Evolutionary conservation across 2,329 filamentous ascomycete species (phyloP).

Genomic region (Pseudogymnoascus sp.): DNA sequence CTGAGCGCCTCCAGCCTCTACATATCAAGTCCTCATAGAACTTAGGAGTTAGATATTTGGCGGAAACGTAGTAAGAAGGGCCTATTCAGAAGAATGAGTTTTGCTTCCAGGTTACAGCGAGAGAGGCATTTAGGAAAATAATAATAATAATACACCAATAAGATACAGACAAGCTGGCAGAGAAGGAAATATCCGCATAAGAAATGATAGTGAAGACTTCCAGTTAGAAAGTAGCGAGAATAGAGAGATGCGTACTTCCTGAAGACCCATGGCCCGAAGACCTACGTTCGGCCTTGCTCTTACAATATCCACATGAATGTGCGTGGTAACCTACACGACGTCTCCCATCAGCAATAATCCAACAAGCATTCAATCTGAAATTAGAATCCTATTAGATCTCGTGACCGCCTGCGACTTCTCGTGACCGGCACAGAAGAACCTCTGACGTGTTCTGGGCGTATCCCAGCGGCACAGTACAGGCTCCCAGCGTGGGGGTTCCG

Average conservation of each 20-base stretch:
- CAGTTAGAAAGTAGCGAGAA: not conserved
- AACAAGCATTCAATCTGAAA: not conserved
- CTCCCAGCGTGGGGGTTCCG: not conserved
- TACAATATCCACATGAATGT: constrained; percentile 22
- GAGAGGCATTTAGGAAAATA: not conserved
- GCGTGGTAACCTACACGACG: not conserved
- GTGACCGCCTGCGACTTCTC: not conserved
- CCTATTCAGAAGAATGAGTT: constrained; percentile 37
- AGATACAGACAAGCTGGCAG: not conserved
- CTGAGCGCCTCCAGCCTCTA: constrained; percentile 70
- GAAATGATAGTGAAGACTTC: not conserved
- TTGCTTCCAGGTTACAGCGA: not conserved
- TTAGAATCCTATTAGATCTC: not conserved
- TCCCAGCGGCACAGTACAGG: not conserved
- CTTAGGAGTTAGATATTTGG: constrained; percentile 50
- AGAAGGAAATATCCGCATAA: not conserved
- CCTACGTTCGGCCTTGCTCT: constrained; percentile 19
- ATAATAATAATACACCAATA: not conserved
- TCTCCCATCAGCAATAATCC: not conserved
- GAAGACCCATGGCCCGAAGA: not conserved
- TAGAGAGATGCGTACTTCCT: not conserved
- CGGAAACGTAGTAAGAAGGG: constrained; percentile 62
- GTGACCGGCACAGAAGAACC: not conserved
- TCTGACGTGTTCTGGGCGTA: not conserved
- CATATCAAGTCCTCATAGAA: constrained; percentile 68